A percentile compares a stretch with the other conserved stretches of the same genome.
Evolutionary conservation across 257 asterid species (phyloP).

Genomic region (Hygrophila difformis): DNA sequence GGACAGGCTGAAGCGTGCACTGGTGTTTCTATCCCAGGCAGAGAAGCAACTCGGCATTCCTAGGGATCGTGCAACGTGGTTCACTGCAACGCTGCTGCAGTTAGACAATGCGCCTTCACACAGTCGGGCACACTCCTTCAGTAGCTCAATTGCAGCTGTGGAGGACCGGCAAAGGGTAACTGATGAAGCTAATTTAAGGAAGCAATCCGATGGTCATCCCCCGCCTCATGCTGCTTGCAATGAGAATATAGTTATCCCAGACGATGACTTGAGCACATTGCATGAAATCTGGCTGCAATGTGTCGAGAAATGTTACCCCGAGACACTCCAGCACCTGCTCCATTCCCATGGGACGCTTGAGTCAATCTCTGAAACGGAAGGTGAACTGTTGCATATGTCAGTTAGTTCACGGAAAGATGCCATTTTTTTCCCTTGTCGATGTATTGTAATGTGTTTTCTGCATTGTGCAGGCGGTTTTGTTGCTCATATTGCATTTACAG

Average conservation of each 20-base stretch:
- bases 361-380: constrained; percentile 69
- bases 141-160: constrained; percentile 64
- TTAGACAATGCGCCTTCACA: constrained; percentile 60
- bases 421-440: no score
- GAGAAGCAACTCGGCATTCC: constrained; percentile 75
- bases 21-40: constrained; percentile 69
- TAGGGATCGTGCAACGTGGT: constrained; percentile 75
- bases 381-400: constrained; percentile 21
- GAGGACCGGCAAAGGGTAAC: constrained; percentile 49
- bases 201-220: constrained; percentile 6
- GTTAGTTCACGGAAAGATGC: no score
- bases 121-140: constrained; percentile 61
- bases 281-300: constrained; percentile 63
- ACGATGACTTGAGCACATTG: constrained; percentile 43
- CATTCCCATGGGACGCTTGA: constrained; percentile 68
- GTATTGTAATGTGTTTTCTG: no score
- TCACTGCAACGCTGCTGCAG: constrained; percentile 72
- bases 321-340: constrained; percentile 80
- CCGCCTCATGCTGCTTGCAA: no score
- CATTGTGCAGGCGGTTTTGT: constrained; percentile 62
- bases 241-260: no score
- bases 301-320: constrained; percentile 81
- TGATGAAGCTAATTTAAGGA: constrained; percentile 40
- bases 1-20: constrained; percentile 68
- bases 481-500: constrained; percentile 72